phyloP scores from a whole-genome alignment of 192 early-diverging fungal species.

The Coemansia sp. region DNA sequence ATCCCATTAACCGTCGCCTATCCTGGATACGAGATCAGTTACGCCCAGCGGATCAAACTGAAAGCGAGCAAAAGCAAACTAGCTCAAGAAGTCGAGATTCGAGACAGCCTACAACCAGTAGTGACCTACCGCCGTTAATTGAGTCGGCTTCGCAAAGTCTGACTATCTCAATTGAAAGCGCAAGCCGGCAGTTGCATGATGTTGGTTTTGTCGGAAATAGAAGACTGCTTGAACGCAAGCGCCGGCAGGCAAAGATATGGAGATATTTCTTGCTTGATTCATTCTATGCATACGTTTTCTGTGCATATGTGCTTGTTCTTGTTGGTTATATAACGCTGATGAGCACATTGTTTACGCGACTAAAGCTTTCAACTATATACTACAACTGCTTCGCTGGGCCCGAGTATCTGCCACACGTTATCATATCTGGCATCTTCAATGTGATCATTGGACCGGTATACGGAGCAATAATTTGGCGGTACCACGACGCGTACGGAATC shows the following conservation, averaged over 20 bases:
- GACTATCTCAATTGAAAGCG: not conserved
- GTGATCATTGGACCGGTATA: constrained; percentile 19
- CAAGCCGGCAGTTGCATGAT: not conserved
- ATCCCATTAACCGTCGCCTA: not conserved
- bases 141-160: not conserved
- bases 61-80: not conserved
- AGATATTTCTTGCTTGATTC: constrained; percentile 3
- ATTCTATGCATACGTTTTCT: constrained; percentile 5
- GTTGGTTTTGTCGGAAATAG: not conserved
- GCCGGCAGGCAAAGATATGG: constrained; percentile 1
- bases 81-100: not conserved
- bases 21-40: not conserved
- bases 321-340: constrained; percentile 20
- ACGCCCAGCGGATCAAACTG: not conserved
- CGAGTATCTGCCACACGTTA: constrained; percentile 15
- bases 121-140: not conserved
- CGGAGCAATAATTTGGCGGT: constrained; percentile 22
- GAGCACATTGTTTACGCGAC: constrained; percentile 18
- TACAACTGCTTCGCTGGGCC: constrained; percentile 36
- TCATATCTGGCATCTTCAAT: constrained; percentile 25
- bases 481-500: constrained; percentile 41
- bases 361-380: constrained; percentile 15
- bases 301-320: not conserved
- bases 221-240: not conserved
- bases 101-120: not conserved